Base-by-base conservation (phyloP, 2,329 filamentous ascomycete species). In the Trichoderma asperellum region DNA sequence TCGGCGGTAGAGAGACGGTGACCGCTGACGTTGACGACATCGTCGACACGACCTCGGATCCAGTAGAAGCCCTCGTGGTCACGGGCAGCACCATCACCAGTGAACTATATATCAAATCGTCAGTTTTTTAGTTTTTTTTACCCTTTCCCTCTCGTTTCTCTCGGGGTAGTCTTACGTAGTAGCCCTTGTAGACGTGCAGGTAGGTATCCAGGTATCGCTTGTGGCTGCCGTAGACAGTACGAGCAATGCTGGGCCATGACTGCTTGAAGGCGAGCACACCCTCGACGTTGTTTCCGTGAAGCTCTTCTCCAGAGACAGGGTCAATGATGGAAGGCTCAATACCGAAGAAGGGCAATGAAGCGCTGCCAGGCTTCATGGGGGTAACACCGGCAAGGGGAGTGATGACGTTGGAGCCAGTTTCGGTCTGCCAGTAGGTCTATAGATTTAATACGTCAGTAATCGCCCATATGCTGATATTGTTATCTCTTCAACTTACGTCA, bases 41-140 rank as follows among this genome's bases (percentile, higher is more conserved):
- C 96, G 78, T 99, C 96, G 65, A 99, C 96, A 81, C 96, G 94
- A 73, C 96, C 96, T 72, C 96, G 93, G 80, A 99, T 99, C 96
- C 96, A 99, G 89, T 98, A 99, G 86, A 97, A 99, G 69, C 96
- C 96, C 77, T 99, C 96, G 82, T 97, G 92, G 80, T 99, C 96
- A 78, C 96, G 92, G 70, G 92, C 96, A 68, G 96, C 96, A 78
- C 96, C 96, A 78, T 99, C 96, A 70, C 93, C 93, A 18, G 93
- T 96, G 83, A 96, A 96, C 90, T 93, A 73, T 49, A 32, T 11
- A 66, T 40, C 53, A 47, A 11, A 53, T 21, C 16, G 64, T 43
- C 72, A 63, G 72, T 70, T 56, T 32, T 32, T 8, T 24, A 24
- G 27, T 32, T 10, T 24, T 43, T 16, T 27, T 4, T 14, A 24